Base-by-base conservation (phyloP, 495 filamentous ascomycete species). In the Penicillium alfredii region DNA sequence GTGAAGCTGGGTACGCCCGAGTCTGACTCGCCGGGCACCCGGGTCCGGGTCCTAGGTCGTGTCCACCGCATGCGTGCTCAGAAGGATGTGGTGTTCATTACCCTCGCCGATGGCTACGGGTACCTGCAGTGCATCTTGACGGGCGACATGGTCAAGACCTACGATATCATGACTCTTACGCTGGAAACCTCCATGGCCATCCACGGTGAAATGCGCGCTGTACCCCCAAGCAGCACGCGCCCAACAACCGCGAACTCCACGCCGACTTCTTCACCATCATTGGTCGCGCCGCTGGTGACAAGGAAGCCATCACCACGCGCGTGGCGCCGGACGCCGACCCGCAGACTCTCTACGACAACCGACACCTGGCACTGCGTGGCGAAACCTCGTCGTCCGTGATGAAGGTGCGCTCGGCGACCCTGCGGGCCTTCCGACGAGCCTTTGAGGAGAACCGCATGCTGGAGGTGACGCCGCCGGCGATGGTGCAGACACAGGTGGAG, bases 401-500 rank as follows among this genome's bases (percentile, higher is more conserved):
- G 76, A 90, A 93, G 66, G 85, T 99, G 13, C 84, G 90, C 19
- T 80, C 87, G 22, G 82, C 82, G 3, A 77, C 90, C 12, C 77
- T 95, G 45, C 73, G 78, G 38, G 89, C 89, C 2, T 97, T 97
- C 68, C 72, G 81, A 47, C 74, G 80, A 55, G 74, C 79, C 30
- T 97, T 90, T 60, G 80, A 82, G 48, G 82, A 88, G 50, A 73
- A 82, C 50, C 74, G 78, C 32, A 74, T 93, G 56, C 54, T 73
- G 29, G 90, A 97, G 63, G 89, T 99, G 30, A 84, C 82, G 26
- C 92, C 92, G 3, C 92, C 92, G 6, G 88, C 87, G 27, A 86
- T 99, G 66, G 93, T 97, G n/a, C 92, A 99, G 64, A 97, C 92
- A 5, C 89, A 96, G 64, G 92, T 96, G 40, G 92, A 99, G 68